phyloP scores from a whole-genome alignment of 2,329 filamentous ascomycete genomes.

The Zymoseptoria passerinii region DNA sequence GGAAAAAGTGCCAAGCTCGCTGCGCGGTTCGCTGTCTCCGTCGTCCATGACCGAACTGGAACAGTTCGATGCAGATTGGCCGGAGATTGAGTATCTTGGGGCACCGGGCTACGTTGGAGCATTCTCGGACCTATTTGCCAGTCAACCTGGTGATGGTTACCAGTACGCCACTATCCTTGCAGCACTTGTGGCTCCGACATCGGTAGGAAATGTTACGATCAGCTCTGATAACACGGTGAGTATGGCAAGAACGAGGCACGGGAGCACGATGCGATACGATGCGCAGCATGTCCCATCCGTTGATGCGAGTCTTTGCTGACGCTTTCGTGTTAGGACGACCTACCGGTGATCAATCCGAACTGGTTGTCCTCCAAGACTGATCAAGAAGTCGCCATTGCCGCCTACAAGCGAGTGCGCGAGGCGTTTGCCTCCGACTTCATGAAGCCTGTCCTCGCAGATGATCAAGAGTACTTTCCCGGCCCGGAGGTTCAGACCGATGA shows the following conservation, averaged over 20 bases:
- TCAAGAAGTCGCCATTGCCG: slow-evolving; percentile 27
- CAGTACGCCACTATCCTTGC: slow-evolving; percentile 27
- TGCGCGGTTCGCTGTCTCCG: slow-evolving; percentile 4
- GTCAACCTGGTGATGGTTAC: slow-evolving; percentile 22
- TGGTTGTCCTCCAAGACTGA: slow-evolving; percentile 31
- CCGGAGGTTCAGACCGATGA: slow-evolving; percentile 6
- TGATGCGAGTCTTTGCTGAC: background rate
- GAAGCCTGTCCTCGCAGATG: slow-evolving; percentile 3
- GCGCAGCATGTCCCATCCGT: too few species aligned
- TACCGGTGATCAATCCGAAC: slow-evolving; percentile 27
- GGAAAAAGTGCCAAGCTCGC: slow-evolving; percentile 16
- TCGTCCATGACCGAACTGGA: slow-evolving; percentile 7
- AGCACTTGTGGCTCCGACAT: background rate
- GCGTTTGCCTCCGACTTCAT: slow-evolving; percentile 23
- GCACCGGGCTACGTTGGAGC: slow-evolving; percentile 6
- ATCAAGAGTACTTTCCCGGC: slow-evolving; percentile 14
- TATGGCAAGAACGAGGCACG: background rate
- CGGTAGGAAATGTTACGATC: slow-evolving; percentile 4
- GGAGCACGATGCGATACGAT: too few species aligned
- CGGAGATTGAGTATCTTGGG: slow-evolving; percentile 16
- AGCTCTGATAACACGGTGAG: slow-evolving; percentile 1
- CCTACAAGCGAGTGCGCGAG: slow-evolving; percentile 28
- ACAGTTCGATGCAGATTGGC: slow-evolving; percentile 16
- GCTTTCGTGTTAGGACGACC: background rate
- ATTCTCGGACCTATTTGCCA: slow-evolving; percentile 3